Evolutionary conservation across 140 eudicot genomes (phyloP).

Genomic region (Anethum foeniculum): DNA sequence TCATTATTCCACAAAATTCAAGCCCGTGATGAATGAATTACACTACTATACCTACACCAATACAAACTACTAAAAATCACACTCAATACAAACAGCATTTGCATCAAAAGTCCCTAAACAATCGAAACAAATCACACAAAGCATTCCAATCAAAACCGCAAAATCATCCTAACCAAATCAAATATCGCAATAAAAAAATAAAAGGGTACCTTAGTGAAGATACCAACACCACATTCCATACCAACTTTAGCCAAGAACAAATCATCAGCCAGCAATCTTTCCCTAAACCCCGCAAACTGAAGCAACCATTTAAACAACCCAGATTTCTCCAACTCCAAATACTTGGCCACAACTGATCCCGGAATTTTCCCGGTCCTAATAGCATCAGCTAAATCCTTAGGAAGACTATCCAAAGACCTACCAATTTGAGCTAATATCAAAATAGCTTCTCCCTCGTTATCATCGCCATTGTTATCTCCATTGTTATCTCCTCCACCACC

Average conservation of each 20-base stretch:
- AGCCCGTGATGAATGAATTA: neutral
- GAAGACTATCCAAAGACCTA: constrained; percentile 63
- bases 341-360: constrained; percentile 53
- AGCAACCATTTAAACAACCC: constrained; percentile 64
- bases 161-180: neutral
- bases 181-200: neutral
- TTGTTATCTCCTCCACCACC: constrained; percentile 13
- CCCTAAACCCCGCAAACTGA: constrained; percentile 82
- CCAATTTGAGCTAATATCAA: constrained; percentile 60
- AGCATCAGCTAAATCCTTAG: constrained; percentile 78
- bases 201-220: constrained; percentile 71
- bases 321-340: constrained; percentile 67
- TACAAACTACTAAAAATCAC: neutral
- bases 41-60: neutral
- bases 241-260: constrained; percentile 75
- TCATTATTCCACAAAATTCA: neutral
- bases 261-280: constrained; percentile 94
- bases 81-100: neutral
- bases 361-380: constrained; percentile 60
- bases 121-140: neutral
- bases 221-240: constrained; percentile 93
- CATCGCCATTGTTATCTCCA: constrained; percentile 19
- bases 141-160: neutral
- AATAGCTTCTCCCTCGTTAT: constrained; percentile 59
- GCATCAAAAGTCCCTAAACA: neutral